These are phyloP conservation scores for Apophysomyces sp. DNA, from an alignment of 371 early-diverging fungal genomes.

Conservation along the genomic window DNA sequence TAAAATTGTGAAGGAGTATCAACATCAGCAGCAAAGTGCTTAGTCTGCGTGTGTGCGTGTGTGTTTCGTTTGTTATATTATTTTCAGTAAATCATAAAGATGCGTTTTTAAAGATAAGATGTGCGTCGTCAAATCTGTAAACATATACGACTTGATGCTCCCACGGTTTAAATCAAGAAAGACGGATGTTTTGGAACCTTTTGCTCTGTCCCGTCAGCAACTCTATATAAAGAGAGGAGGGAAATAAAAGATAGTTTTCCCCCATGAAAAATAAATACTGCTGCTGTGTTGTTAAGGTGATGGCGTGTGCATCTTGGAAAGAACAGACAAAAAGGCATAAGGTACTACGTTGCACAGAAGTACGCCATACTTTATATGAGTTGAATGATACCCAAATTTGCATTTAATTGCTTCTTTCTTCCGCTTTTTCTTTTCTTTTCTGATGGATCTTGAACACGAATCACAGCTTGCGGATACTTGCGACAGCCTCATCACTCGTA, in stretches of 20 bases:
- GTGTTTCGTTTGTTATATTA: not conserved
- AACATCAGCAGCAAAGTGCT: not conserved
- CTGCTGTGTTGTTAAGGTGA: too few relatives aligned
- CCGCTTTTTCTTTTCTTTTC: conserved; percentile 29
- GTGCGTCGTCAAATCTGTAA: too few relatives aligned
- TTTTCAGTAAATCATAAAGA: not conserved
- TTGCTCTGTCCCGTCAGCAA: too few relatives aligned
- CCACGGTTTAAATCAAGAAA: not conserved
- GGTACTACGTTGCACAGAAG: not conserved
- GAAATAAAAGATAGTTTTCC: too few relatives aligned
- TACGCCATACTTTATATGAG: not conserved
- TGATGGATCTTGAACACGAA: not conserved
- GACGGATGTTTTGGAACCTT: not conserved
- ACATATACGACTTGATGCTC: not conserved
- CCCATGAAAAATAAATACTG: too few relatives aligned
- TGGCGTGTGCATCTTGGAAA: too few relatives aligned
- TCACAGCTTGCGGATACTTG: not conserved
- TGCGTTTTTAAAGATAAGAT: too few relatives aligned
- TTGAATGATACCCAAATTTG: too few relatives aligned
- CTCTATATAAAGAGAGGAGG: too few relatives aligned
- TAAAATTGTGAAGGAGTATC: not conserved
- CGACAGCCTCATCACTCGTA: not conserved
- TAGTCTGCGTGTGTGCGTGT: not conserved
- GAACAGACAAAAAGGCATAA: not conserved
- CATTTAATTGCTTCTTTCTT: conserved; percentile 71